A percentile compares a stretch with the other conserved stretches of the same genome.
phyloP scores from a whole-genome alignment of 768 basidiomycete genomes.

The Boletellus ananas region DNA sequence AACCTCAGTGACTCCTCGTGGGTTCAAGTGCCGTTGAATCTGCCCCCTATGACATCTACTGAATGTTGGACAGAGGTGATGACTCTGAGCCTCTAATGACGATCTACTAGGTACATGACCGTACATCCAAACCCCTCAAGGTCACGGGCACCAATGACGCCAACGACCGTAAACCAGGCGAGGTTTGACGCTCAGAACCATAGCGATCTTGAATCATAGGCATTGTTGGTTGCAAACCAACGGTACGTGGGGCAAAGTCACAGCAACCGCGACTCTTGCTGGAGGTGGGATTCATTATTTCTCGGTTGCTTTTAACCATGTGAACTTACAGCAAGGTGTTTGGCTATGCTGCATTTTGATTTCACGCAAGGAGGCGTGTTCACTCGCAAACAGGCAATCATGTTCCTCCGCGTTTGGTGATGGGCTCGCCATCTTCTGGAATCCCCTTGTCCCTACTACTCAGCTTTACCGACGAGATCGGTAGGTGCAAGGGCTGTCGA shows the following conservation, averaged over 20 bases:
- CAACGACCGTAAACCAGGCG: slow-evolving; percentile 65
- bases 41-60: background rate
- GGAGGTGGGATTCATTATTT: background rate
- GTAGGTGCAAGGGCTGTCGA: slow-evolving; percentile 74
- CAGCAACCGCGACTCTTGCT: slow-evolving; percentile 31
- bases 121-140: slow-evolving; percentile 56
- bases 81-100: slow-evolving; percentile 63
- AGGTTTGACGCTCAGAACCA: slow-evolving; percentile 20
- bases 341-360: background rate
- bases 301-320: background rate
- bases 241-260: slow-evolving; percentile 58
- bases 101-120: slow-evolving; percentile 45
- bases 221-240: slow-evolving; percentile 53
- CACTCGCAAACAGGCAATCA: no score
- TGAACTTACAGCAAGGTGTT: no score
- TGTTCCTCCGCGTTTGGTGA: no score
- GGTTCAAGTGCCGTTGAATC: slow-evolving; percentile 51
- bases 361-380: no score
- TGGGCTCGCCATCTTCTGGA: slow-evolving; percentile 34
- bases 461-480: slow-evolving; percentile 54
- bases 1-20: slow-evolving; percentile 47
- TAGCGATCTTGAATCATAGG: slow-evolving; percentile 40
- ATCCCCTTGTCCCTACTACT: slow-evolving; percentile 69
- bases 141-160: slow-evolving; percentile 53
- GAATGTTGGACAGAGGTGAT: slow-evolving; percentile 46